Conservation (phyloP, 1,139 yeast species). For the Zhuliangozyma parablackwelliae region DNA sequence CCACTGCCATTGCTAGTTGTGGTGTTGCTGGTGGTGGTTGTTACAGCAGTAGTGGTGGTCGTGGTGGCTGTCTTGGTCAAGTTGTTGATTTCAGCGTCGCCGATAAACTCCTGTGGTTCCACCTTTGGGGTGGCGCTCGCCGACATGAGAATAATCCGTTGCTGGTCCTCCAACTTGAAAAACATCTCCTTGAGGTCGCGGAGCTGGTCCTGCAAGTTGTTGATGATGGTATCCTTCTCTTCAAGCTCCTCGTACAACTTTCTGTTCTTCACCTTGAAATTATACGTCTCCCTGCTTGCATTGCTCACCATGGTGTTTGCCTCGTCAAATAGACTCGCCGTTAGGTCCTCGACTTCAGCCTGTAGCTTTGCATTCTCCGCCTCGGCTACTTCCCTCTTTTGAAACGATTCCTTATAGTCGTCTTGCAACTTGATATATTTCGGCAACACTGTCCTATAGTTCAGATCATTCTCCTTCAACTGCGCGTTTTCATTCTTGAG, state of each 20-base stretch:
- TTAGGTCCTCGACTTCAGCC: slow-evolving; percentile 72
- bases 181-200: slow-evolving; percentile 59
- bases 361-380: slow-evolving; percentile 54
- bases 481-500: slow-evolving; percentile 18
- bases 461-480: slow-evolving; percentile 16
- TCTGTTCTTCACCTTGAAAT: slow-evolving; percentile 48
- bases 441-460: slow-evolving; percentile 26
- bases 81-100: slow-evolving; percentile 1
- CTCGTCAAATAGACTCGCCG: slow-evolving; percentile 71
- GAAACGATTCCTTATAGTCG: slow-evolving; percentile 34
- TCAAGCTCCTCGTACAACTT: slow-evolving; percentile 61
- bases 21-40: not conserved
- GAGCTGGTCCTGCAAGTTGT: slow-evolving; percentile 64
- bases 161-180: slow-evolving; percentile 32
- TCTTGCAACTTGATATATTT: slow-evolving; percentile 27
- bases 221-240: slow-evolving; percentile 69
- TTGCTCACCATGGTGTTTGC: slow-evolving; percentile 77
- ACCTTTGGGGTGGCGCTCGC: slow-evolving; percentile 9
- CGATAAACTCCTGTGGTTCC: slow-evolving; percentile 6
- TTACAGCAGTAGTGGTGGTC: slow-evolving; percentile 2
- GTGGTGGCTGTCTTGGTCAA: slow-evolving; percentile 1
- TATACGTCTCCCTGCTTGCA: slow-evolving; percentile 59
- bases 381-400: slow-evolving; percentile 40
- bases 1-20: not conserved
- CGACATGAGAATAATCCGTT: slow-evolving; percentile 7